Conservation (phyloP, 2,329 filamentous ascomycete genomes). For the Diaporthe citri region DNA sequence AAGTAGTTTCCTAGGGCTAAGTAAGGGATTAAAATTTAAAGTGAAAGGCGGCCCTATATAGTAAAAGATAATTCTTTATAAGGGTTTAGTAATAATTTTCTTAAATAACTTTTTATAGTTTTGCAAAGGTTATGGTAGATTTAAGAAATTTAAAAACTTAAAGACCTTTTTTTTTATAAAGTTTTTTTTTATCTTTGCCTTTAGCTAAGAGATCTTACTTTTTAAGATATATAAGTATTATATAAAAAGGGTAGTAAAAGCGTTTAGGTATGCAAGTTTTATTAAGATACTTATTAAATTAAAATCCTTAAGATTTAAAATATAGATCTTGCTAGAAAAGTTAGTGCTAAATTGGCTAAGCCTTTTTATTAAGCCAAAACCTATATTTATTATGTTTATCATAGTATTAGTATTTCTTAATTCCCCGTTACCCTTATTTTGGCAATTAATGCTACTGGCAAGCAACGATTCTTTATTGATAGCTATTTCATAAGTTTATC, state of each 20-base stretch:
- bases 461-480: too few species aligned
- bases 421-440: too few species aligned
- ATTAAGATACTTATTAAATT: neutral
- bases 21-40: neutral
- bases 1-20: neutral
- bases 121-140: neutral
- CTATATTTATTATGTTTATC: neutral
- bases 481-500: too few species aligned
- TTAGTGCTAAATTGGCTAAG: neutral
- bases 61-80: neutral
- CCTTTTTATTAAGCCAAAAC: neutral
- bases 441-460: too few species aligned
- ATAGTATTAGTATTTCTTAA: too few species aligned
- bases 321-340: neutral
- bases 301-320: neutral
- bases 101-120: neutral
- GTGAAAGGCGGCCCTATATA: neutral
- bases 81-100: neutral
- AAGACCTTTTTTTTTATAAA: neutral
- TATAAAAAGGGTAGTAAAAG: neutral
- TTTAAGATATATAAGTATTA: neutral
- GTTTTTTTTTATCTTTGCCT: neutral
- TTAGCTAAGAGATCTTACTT: neutral
- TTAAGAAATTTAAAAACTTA: neutral
- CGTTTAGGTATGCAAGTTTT: neutral